Evolutionary conservation across 371 early-diverging fungal genomes (phyloP), one percentile per base, ranked within the genome.

Genomic region (Dichotomocladium elegans): DNA sequence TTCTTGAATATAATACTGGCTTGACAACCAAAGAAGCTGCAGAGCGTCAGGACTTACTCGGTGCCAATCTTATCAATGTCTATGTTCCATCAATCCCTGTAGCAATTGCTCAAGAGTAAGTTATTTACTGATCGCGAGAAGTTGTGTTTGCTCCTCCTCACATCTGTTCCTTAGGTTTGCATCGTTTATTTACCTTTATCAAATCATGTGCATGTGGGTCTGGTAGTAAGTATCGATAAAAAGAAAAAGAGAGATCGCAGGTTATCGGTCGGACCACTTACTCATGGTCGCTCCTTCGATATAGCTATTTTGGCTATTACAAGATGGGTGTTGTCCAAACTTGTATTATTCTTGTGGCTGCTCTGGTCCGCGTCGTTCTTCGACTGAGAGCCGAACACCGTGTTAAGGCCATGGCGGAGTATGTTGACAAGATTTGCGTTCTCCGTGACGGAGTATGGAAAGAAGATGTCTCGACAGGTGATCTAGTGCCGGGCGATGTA

Each of bases 101-200:
- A 28, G 87, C 83, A 1, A 41, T 86, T 30, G 58, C 61, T 29
- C 79, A 79, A 60, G 90, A 88, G 74, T 68, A 60, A 57, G 47
- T 47, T 19, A 37, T 40, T 21, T 43, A 8, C 7, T 8, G 4
- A 5, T 12, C 19, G 9, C 5, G 0, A n/a, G 14, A 24, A n/a
- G 28, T 30, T 3, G 22, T 3, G 25, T 33, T 33, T 11, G 2
- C 26, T 40, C 34, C 21, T 29, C 9, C 44, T 12, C 19, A n/a
- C 15, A 28, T 45, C 11, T 6, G 12, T 27, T 42, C 5, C 21
- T 19, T 51, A 68, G 69, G 48, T 85, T 87, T 49, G 66, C 72
- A 17, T 72, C 79, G 19, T 76, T 82, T 51, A 81, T 91, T 41
- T 91, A 91, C 59, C 60, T 89, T 8, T 91, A 88, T 63, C 89